Conservation (phyloP, 2,329 filamentous ascomycete genomes). For the Alternaria dauci region DNA sequence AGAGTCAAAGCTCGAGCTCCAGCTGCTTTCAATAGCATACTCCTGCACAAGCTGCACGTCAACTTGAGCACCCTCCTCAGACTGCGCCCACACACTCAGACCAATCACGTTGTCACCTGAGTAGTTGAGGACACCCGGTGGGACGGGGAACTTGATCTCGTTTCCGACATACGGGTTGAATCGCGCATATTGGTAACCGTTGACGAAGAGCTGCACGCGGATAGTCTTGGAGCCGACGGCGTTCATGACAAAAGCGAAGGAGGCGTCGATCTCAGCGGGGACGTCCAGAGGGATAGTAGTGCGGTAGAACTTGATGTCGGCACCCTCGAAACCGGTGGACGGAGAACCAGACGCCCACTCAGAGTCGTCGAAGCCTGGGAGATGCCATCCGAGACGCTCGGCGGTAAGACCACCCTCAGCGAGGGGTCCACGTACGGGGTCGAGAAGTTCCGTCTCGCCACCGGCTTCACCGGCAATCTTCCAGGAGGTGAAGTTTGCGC, state of each 20-base stretch:
- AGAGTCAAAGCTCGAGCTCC: slow-evolving; percentile 60
- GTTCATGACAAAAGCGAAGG: slow-evolving; percentile 63
- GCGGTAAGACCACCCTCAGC: slow-evolving; percentile 68
- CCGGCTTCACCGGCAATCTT: slow-evolving; percentile 66
- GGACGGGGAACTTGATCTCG: slow-evolving; percentile 68
- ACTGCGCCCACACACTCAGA: slow-evolving; percentile 68
- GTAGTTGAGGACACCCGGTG: slow-evolving; percentile 67
- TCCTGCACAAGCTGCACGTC: slow-evolving; percentile 62
- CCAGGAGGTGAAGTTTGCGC: slow-evolving; percentile 61
- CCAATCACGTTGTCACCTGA: slow-evolving; percentile 66
- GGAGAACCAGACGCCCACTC: slow-evolving; percentile 53
- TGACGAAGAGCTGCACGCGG: slow-evolving; percentile 68
- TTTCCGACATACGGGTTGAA: slow-evolving; percentile 69
- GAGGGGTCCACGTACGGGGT: slow-evolving; percentile 63
- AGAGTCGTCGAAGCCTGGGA: slow-evolving; percentile 63
- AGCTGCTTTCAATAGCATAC: slow-evolving; percentile 63
- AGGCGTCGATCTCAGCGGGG: slow-evolving; percentile 62
- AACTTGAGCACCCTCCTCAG: slow-evolving; percentile 60
- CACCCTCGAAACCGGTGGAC: slow-evolving; percentile 55
- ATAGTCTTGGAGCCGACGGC: slow-evolving; percentile 56
- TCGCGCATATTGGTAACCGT: slow-evolving; percentile 70
- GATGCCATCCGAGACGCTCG: slow-evolving; percentile 67
- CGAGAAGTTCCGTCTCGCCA: slow-evolving; percentile 58
- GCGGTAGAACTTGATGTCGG: slow-evolving; percentile 66
- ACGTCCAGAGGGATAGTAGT: slow-evolving; percentile 62